Base-by-base conservation (phyloP, 768 basidiomycete genomes). In the Suillus cothurnatus region DNA sequence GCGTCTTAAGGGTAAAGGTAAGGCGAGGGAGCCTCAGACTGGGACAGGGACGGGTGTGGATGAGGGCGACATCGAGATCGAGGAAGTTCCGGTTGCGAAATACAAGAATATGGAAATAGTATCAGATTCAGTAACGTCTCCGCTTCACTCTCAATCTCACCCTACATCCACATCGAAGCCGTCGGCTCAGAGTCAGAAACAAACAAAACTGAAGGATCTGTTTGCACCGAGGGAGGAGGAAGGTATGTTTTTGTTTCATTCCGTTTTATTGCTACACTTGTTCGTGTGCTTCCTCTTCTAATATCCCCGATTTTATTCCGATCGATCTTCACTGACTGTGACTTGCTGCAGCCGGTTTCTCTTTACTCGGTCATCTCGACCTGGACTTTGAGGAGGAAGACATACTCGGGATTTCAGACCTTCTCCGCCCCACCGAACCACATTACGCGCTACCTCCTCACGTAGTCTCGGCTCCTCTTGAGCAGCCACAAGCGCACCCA, bases 331-430 rank as follows among this genome's bases (percentile, higher is more conserved):
- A 59, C 39, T 59, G 39, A 59, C 39, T 39, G 19, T 12, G 26
- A 41, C 38, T 3, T 5, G 11, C 12, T 68, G 6, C 65, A 89
- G 89, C 77, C 49, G 85, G 85, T 23, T 94, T 94, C 76, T 93
- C 93, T 14, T 80, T 94, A n/a, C 80, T 93, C 5, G 84, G 84
- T 0, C 88, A 93, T 67, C 84, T 94, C 41, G 88, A 91, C 58
- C 80, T 93, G 26, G 92, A 93, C 66, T 79, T 88, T 38, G 90
- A 90, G 57, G 78, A 91, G 19, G 89, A 91, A 61, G 86, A 86
- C 43, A 64, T 84, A 34, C 70, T 75, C 50, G 74, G 73, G 23
- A 61, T 69, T 26, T 52, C 61, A 32, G 68, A 71, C 45, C 76
- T 81, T 6, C 73, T 69, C 4, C 43, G 45, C 63, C 70, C 64